Conservation (phyloP, 768 basidiomycete species). For the Rubroboletus pulcherrimus region DNA sequence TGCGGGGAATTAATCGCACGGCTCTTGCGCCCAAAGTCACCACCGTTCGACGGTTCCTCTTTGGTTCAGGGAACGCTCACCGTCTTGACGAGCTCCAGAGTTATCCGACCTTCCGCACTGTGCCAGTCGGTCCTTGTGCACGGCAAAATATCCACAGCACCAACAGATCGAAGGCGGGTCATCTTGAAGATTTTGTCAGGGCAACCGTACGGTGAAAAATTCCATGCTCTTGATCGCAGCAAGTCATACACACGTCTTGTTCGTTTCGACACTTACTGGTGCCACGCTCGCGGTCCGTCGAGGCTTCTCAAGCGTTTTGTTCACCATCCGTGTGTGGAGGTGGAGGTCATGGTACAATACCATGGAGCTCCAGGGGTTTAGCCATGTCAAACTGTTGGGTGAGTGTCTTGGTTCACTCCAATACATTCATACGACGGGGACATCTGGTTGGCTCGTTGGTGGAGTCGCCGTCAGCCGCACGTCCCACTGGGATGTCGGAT, state of each 20-base stretch:
- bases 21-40: conserved; percentile 6
- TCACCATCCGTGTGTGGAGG: conserved; percentile 6
- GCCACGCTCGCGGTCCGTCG: conserved; percentile 12
- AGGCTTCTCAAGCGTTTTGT: conserved; percentile 13
- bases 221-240: conserved; percentile 20
- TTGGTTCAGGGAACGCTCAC: conserved; percentile 1
- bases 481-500: conserved; percentile 1
- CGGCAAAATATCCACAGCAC: conserved; percentile 4
- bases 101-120: not conserved
- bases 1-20: conserved; percentile 3
- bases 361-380: not conserved
- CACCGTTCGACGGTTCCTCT: not conserved
- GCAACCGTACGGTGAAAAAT: conserved; percentile 28
- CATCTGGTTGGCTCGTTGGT: conserved; percentile 8
- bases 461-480: not conserved
- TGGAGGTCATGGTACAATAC: conserved; percentile 2
- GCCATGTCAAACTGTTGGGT: conserved; percentile 19
- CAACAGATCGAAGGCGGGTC: not conserved
- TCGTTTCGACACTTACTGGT: conserved; percentile 24
- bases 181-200: conserved; percentile 11
- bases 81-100: conserved; percentile 10
- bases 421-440: conserved; percentile 22
- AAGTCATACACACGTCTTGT: conserved; percentile 18
- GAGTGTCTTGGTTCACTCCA: conserved; percentile 33
- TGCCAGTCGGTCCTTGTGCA: not conserved